Evolutionary conservation across 1,284 basidiomycete species (phyloP), one percentile per base, ranked within the genome.

Genomic region (Chalciporus sp.): DNA sequence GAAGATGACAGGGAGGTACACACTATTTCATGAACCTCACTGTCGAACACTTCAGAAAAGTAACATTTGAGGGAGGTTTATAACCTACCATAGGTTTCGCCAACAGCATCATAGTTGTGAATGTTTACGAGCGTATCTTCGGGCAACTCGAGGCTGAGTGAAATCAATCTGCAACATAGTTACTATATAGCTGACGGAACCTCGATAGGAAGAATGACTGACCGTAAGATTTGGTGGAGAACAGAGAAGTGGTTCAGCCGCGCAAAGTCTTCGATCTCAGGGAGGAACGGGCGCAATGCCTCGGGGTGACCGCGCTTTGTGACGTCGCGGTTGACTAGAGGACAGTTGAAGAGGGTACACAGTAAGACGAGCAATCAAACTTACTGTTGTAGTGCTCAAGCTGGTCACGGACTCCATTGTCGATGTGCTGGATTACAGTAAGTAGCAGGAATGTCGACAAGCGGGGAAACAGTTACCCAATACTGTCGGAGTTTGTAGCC

Each of bases 401-500:
- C 60, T 84, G 80, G 61, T 86, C 85, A 2, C 66, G 74, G 19
- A 86, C 79, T 7, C 84, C 84, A 16, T 73, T 73, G 45, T 77
- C 76, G 49, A 85, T 79, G 31, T 80, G 77, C 83, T 84, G 37
- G 49, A n/a, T 19, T 1, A 12, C 42, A 0, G 17, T 47, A 27
- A 29, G 10, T 31, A 3, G 7, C 16, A 31, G 41, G 40, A 35
- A 11, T 16, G 10, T 14, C 26, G 9, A 27, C 26, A 17, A 14
- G 28, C 39, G 5, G 7, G 0, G 44, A 6, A 28, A 6, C 49
- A 40, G 35, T 16, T 57, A 85, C 84, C 79, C 78, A 85, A 49
- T 81, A 82, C 51, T 78, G 73, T 4, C 77, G 74, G 9, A 70
- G 69, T 59, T 86, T 86, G 60, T 86, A 87, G 4, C 84, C 85